Evolutionary conservation across 352 stramenopile genomes (phyloP).

Genomic region (Pythium insidiosum): DNA sequence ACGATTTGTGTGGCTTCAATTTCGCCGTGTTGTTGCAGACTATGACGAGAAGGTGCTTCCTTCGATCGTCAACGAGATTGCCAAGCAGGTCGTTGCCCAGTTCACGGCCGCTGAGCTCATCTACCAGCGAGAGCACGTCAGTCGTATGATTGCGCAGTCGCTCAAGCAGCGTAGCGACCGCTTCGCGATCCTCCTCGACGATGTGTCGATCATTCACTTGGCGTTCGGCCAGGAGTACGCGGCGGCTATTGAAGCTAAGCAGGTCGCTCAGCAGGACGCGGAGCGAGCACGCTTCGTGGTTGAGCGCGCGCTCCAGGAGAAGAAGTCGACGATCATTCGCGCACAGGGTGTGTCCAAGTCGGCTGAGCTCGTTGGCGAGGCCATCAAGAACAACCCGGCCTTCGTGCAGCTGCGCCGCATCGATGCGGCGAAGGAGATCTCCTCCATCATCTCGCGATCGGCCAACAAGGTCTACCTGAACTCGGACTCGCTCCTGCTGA

Average conservation of each 20-base stretch:
- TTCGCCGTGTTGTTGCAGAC: conserved; percentile 46
- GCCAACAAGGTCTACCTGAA: conserved; percentile 98
- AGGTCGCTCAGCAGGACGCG: conserved; percentile 99
- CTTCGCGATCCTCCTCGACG: conserved; percentile 93
- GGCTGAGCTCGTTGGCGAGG: conserved; percentile 96
- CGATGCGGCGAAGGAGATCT: conserved; percentile 98
- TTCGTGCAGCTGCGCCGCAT: conserved; percentile 99
- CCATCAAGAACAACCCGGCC: conserved; percentile 99
- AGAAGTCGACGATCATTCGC: conserved; percentile 98
- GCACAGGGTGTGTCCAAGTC: conserved; percentile 98
- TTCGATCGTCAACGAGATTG: conserved; percentile 99
- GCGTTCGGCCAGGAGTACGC: conserved; percentile 98
- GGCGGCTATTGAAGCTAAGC: conserved; percentile 98
- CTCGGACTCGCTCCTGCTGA: conserved; percentile 96
- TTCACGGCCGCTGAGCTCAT: conserved; percentile 99
- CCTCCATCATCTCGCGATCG: conserved; percentile 91
- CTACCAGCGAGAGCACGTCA: conserved; percentile 98
- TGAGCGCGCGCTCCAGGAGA: conserved; percentile 97
- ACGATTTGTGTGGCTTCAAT: background rate
- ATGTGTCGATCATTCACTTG: conserved; percentile 99
- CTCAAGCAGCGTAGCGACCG: conserved; percentile 75
- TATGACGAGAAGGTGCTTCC: conserved; percentile 98
- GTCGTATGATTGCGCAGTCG: conserved; percentile 88
- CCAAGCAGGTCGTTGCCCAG: conserved; percentile 98
- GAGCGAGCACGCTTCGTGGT: conserved; percentile 98